Evolutionary conservation across 192 early-diverging fungal genomes (phyloP).

Genomic region (Phlyctochytrium bullatum): DNA sequence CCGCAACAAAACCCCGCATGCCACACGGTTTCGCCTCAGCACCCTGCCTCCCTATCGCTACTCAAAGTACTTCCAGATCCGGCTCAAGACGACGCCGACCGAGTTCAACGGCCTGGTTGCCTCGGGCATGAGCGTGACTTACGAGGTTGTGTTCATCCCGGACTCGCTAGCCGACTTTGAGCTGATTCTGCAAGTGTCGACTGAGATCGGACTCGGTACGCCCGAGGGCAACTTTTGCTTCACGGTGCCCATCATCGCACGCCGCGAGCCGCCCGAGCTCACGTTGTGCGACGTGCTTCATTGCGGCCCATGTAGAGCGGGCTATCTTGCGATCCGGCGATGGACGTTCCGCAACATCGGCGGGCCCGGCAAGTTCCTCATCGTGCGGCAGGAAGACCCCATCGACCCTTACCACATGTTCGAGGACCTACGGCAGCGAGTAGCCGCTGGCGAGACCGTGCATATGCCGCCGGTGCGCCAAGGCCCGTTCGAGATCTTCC

Average conservation of each 20-base stretch:
- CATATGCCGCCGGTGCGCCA: too few species aligned
- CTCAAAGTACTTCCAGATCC: conserved; percentile 35
- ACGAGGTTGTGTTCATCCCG: conserved; percentile 42
- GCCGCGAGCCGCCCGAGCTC: conserved; percentile 33
- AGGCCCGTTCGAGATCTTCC: conserved; percentile 40
- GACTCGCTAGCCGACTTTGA: conserved; percentile 38
- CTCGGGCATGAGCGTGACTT: conserved; percentile 42
- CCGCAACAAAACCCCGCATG: conserved; percentile 39
- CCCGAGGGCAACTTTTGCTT: conserved; percentile 12
- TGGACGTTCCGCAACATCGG: conserved; percentile 44
- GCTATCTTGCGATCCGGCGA: conserved; percentile 25
- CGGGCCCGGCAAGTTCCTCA: conserved; percentile 42
- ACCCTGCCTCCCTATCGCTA: conserved; percentile 34
- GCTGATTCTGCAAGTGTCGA: conserved; percentile 37
- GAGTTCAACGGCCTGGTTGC: conserved; percentile 40
- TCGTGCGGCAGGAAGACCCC: conserved; percentile 20
- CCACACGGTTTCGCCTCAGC: conserved; percentile 39
- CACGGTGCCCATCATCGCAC: conserved; percentile 35
- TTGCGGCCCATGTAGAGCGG: conserved; percentile 44
- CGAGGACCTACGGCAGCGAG: conserved; percentile 13
- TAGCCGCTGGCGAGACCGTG: conserved; percentile 3
- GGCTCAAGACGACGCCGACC: conserved; percentile 29
- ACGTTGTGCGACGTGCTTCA: conserved; percentile 42
- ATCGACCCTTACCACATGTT: conserved; percentile 36
- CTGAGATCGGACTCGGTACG: conserved; percentile 21